A percentile compares a stretch with the other conserved stretches of the same genome.
Evolutionary conservation across 2,329 filamentous ascomycete species (phyloP).

Genomic region (Phoma sp.): DNA sequence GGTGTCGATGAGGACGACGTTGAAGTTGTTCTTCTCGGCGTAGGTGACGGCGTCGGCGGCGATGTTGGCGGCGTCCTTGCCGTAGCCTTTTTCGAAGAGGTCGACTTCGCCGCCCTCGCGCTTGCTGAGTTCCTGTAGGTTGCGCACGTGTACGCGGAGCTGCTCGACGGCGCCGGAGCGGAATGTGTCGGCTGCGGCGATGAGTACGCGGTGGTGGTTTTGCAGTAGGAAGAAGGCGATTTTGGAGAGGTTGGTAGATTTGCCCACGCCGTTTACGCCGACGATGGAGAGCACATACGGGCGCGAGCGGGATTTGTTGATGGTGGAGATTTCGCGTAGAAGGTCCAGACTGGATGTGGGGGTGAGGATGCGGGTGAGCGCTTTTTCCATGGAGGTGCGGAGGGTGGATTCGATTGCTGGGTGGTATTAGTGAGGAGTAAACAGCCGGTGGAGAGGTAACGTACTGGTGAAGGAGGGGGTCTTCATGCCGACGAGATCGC

Average conservation of each 20-base stretch:
- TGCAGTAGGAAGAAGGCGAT: constrained; percentile 17
- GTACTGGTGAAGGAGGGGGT: constrained; percentile 86
- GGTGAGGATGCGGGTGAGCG: constrained; percentile 92
- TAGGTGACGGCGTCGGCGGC: constrained; percentile 91
- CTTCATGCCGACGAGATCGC: constrained; percentile 87
- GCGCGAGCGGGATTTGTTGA: constrained; percentile 70
- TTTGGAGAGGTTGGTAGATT: constrained; percentile 96
- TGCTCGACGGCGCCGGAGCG: constrained; percentile 97
- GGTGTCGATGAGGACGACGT: constrained; percentile 97
- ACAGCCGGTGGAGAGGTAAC: constrained; percentile 12
- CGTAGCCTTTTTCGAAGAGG: constrained; percentile 96
- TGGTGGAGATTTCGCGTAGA: constrained; percentile 83
- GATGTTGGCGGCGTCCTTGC: constrained; percentile 94
- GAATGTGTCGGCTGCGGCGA: constrained; percentile 77
- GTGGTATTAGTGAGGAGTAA: constrained; percentile 19
- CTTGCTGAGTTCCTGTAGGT: constrained; percentile 85
- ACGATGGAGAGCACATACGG: constrained; percentile 99
- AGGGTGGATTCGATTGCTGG: constrained; percentile 79
- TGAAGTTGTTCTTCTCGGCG: constrained; percentile 77
- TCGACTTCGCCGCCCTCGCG: constrained; percentile 84
- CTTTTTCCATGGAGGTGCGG: constrained; percentile 86
- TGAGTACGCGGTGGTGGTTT: constrained; percentile 43
- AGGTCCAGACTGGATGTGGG: constrained; percentile 94
- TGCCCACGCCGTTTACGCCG: constrained; percentile 97
- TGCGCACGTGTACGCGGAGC: constrained; percentile 91